Conservation (phyloP, 1,139 yeast genomes). For the Hansenula sp. region DNA sequence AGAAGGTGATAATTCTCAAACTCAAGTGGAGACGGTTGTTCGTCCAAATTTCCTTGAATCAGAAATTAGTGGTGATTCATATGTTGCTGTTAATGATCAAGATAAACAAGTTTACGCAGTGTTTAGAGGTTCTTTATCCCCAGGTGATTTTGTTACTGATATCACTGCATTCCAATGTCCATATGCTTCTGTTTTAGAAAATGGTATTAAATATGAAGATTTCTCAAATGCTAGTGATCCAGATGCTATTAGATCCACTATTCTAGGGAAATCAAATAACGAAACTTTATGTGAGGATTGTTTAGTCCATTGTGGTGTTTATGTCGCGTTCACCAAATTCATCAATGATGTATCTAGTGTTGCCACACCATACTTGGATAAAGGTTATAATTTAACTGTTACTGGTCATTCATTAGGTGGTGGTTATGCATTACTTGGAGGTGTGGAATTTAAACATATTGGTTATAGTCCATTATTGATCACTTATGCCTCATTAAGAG, state of each 20-base stretch:
- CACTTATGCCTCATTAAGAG: conserved; percentile 58
- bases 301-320: conserved; percentile 57
- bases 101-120: conserved; percentile 35
- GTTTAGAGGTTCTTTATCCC: conserved; percentile 57
- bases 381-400: conserved; percentile 45
- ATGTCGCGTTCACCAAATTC: conserved; percentile 34
- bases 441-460: conserved; percentile 49
- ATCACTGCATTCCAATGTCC: conserved; percentile 27
- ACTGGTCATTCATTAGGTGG: conserved; percentile 77
- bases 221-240: background rate
- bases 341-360: conserved; percentile 32
- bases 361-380: conserved; percentile 30
- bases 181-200: conserved; percentile 13
- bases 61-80: conserved; percentile 11
- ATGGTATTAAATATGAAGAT: conserved; percentile 3
- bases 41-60: background rate
- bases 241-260: background rate
- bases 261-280: conserved; percentile 11
- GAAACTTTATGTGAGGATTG: conserved; percentile 42
- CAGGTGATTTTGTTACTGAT: conserved; percentile 55
- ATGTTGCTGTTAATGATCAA: conserved; percentile 37
- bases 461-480: conserved; percentile 52
- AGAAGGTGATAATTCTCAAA: background rate
- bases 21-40: background rate
- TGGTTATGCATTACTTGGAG: conserved; percentile 58